Conservation (phyloP, 768 basidiomycete genomes). For the Amanita inopinata region DNA sequence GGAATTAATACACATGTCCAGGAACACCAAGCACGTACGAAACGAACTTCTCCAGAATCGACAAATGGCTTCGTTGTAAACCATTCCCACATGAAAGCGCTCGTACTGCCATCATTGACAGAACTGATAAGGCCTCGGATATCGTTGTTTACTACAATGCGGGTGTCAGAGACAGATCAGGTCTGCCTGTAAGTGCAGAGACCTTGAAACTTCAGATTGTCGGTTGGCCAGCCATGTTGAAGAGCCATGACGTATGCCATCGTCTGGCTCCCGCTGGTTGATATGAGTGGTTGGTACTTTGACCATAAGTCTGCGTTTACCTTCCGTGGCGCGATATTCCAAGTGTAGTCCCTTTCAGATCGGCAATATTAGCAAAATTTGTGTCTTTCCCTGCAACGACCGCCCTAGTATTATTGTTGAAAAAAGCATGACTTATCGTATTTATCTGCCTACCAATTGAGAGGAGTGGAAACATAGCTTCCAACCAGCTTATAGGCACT, state of each 20-base stretch:
- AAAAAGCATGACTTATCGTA: neutral
- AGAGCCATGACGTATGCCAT: conserved; percentile 96
- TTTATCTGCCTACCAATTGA: conserved; percentile 58
- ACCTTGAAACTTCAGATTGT: conserved; percentile 66
- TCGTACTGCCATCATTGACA: conserved; percentile 82
- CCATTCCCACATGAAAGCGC: conserved; percentile 95
- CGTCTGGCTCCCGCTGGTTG: conserved; percentile 70
- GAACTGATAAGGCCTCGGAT: conserved; percentile 76
- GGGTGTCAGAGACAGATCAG: neutral
- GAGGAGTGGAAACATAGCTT: conserved; percentile 80
- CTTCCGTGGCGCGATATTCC: conserved; percentile 89
- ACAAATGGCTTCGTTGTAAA: conserved; percentile 69
- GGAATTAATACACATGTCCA: neutral
- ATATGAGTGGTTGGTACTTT: neutral
- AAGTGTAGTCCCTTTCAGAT: conserved; percentile 72
- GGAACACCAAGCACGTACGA: conserved; percentile 43
- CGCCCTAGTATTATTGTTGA: conserved; percentile 46
- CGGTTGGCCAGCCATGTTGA: conserved; percentile 71
- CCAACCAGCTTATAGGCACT: conserved; percentile 86
- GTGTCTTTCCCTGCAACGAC: conserved; percentile 82
- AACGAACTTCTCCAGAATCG: conserved; percentile 71
- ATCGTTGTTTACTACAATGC: conserved; percentile 70
- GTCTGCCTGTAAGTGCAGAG: neutral
- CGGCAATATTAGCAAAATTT: conserved; percentile 55
- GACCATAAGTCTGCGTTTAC: conserved; percentile 22